These are phyloP conservation scores for Leucocoprinus leucothites DNA, from an alignment of 768 basidiomycete genomes.

Conservation along the genomic window DNA sequence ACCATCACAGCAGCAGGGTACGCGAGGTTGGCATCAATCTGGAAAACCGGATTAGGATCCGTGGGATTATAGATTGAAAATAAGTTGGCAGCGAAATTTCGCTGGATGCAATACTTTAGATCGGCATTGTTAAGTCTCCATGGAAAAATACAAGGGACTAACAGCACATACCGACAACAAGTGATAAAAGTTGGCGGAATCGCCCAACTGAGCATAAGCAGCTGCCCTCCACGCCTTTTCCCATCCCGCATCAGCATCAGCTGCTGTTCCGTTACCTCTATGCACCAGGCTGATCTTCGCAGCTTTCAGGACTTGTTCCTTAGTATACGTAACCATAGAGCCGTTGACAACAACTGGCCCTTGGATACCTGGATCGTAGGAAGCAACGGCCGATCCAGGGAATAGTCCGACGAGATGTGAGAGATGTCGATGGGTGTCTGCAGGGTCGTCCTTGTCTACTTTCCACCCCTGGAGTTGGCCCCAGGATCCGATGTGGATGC, in stretches of 20 bases:
- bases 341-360: slow-evolving; percentile 33
- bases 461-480: slow-evolving; percentile 86
- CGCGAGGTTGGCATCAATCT: slow-evolving; percentile 77
- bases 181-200: slow-evolving; percentile 59
- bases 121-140: too few species aligned
- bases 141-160: too few species aligned
- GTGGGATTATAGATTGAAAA: slow-evolving; percentile 59
- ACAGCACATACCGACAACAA: slow-evolving; percentile 47
- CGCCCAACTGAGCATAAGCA: slow-evolving; percentile 66
- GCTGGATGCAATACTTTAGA: slow-evolving; percentile 54
- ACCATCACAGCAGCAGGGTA: slow-evolving; percentile 70
- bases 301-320: slow-evolving; percentile 51
- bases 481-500: slow-evolving; percentile 70
- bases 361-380: slow-evolving; percentile 49
- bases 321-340: slow-evolving; percentile 34
- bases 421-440: slow-evolving; percentile 71
- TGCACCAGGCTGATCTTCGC: slow-evolving; percentile 55
- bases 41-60: slow-evolving; percentile 56
- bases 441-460: slow-evolving; percentile 59
- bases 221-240: slow-evolving; percentile 80
- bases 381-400: slow-evolving; percentile 67
- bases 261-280: slow-evolving; percentile 69
- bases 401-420: slow-evolving; percentile 76
- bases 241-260: slow-evolving; percentile 75
- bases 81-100: slow-evolving; percentile 62